Conservation (phyloP, 768 basidiomycete species). For the Auricularia auricula-judae region DNA sequence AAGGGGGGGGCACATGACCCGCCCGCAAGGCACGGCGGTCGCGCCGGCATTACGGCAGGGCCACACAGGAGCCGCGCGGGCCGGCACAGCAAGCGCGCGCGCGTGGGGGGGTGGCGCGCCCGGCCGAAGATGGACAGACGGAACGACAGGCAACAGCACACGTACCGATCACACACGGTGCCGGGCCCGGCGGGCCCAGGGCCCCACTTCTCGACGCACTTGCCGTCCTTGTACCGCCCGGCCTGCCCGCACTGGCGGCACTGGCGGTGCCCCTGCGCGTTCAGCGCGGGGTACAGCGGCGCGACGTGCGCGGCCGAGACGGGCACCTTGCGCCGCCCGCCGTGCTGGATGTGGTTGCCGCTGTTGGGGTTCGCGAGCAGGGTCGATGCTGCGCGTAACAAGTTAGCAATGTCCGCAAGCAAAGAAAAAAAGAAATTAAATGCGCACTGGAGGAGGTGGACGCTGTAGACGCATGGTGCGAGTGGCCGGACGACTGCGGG, state of each 20-base stretch:
- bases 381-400: neutral
- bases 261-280: conserved; percentile 59
- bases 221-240: conserved; percentile 73
- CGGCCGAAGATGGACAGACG: neutral
- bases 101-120: neutral
- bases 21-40: no score
- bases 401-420: neutral
- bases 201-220: conserved; percentile 84
- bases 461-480: neutral
- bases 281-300: conserved; percentile 20
- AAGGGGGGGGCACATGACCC: neutral
- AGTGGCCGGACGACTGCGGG: conserved; percentile 14
- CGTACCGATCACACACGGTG: conserved; percentile 69
- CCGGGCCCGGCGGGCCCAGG: conserved; percentile 76
- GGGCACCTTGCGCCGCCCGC: neutral
- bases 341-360: neutral
- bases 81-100: neutral
- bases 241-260: conserved; percentile 65
- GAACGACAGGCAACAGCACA: conserved; percentile 1
- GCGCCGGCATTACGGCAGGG: neutral
- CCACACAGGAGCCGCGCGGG: neutral
- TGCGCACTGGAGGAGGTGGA: neutral
- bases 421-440: neutral
- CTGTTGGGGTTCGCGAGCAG: neutral
- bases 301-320: neutral